Conservation (phyloP, 176 grass and related monocot species). For the Triticum monococcum region DNA sequence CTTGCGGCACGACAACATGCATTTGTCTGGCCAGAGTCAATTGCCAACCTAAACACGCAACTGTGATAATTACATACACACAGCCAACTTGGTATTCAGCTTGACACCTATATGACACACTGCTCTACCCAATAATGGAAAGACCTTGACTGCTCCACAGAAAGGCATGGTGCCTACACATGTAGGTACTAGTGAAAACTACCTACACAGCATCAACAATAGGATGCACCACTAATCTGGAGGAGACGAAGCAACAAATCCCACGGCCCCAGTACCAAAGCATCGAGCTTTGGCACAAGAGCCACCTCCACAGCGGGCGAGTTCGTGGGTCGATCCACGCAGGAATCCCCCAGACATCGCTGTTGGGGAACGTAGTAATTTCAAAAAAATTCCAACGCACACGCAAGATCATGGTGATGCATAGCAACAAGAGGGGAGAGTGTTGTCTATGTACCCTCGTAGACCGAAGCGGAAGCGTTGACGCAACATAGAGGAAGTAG, state of each 20-base stretch:
- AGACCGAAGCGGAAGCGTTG: no score
- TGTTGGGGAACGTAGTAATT: no score
- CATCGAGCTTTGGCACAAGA: conserved; percentile 4
- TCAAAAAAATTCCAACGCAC: no score
- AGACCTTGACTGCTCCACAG: background rate
- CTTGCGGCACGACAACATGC: background rate
- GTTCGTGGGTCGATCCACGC: no score
- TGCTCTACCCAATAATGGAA: background rate
- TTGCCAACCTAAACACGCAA: background rate
- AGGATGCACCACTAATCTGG: conserved; percentile 22
- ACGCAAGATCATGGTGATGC: no score
- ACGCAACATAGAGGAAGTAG: no score
- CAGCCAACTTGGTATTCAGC: background rate
- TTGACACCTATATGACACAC: background rate
- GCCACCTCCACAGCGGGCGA: no score
- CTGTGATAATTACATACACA: background rate
- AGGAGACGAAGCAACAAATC: conserved; percentile 4
- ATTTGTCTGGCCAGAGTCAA: background rate
- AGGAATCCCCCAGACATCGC: no score
- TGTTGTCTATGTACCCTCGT: no score
- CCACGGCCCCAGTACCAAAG: conserved; percentile 8
- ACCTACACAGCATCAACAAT: background rate
- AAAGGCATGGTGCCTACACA: background rate
- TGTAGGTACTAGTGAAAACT: conserved; percentile 1
- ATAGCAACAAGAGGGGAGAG: no score